Evolutionary conservation across 768 basidiomycete genomes (phyloP), one percentile per base, ranked within the genome.

Genomic region (Amanita pallidorosea): DNA sequence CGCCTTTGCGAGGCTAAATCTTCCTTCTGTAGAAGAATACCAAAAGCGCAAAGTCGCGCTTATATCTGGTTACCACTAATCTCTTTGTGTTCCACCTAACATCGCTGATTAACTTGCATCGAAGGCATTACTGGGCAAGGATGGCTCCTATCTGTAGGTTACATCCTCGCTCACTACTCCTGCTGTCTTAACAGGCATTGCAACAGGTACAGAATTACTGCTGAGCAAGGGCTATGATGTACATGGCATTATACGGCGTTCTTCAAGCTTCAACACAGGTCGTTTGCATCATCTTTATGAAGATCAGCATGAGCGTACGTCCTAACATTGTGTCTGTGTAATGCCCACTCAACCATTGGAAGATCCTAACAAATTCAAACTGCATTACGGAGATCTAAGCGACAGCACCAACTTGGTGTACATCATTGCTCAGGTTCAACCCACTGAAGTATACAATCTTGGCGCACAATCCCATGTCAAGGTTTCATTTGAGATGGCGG

Each of bases 401-500:
- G 94, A 98, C 72, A 90, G 87, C 68, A 96, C 94, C 61, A 97
- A 97, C 65, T 82, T 98, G 55, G 94, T 96, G 41, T 93, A 93
- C 69, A 86, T 97, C 71, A 85, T 98, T 64, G 86, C 95, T 3
- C 83, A 90, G 60, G 92, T 96, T 50, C 88, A 88, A 65, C 94
- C 94, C 2, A 85, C 91, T 18, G 95, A 98, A 69, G 85, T 98
- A 54, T 98, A 96, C 80, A 98, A 97, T 67, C 84, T 98, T 47
- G 94, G 92, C 41, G 94, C 94, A 13, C 94, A 98, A 67, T 92
- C 89, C 38, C 94, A 98, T 71, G 94, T 98, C 73, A 98, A 98
- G 68, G 94, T 98, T 57, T 96, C 93, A 23, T 98, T 98, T 66
- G 95, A 97, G 68, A 95, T 98, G 91, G 90, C 94, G 22, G 94